phyloP scores from a whole-genome alignment of 169 alveolate species.

The Plasmodium billcollinsi region DNA sequence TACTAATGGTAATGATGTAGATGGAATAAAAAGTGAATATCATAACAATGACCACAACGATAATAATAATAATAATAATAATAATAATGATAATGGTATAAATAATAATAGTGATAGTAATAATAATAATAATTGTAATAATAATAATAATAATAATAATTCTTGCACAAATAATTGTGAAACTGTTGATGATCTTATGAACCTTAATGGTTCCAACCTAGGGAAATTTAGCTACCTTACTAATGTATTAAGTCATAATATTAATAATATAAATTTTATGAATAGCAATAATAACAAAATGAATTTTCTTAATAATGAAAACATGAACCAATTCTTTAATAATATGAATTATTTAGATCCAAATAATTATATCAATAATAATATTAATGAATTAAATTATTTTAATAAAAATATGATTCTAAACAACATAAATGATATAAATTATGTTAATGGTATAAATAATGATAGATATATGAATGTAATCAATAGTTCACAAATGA shows the following conservation, averaged over 20 bases:
- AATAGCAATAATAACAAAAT: not conserved
- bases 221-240: conserved; percentile 4
- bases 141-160: not conserved
- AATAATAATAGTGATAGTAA: not conserved
- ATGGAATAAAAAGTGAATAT: not conserved
- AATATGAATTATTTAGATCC: conserved; percentile 7
- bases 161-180: not conserved
- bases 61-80: not conserved
- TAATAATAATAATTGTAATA: not conserved
- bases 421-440: conserved; percentile 9
- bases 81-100: not conserved
- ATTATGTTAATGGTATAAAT: conserved; percentile 2
- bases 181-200: not conserved
- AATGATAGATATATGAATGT: not conserved
- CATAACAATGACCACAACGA: not conserved
- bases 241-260: not conserved
- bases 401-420: not conserved
- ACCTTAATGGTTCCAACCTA: not conserved
- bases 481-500: not conserved
- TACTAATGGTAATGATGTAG: not conserved
- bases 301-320: not conserved
- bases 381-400: conserved; percentile 12
- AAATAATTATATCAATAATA: not conserved
- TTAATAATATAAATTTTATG: conserved; percentile 20
- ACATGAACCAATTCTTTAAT: not conserved